Evolutionary conservation across 2,329 filamentous ascomycete genomes (phyloP).

Genomic region (Penicillium sp.): DNA sequence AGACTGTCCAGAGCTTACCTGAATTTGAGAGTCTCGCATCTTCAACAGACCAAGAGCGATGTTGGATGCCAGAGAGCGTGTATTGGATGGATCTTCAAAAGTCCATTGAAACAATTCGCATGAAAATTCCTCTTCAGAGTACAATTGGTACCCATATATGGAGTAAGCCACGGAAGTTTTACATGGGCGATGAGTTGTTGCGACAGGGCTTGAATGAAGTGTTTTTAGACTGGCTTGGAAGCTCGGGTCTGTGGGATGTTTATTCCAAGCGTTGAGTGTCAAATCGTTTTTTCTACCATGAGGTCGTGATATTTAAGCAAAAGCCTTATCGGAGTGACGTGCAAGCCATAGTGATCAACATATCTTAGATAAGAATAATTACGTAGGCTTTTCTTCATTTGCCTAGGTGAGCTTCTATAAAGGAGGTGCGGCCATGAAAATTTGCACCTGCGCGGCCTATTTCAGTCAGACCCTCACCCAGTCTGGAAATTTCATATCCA

Average conservation of each 20-base stretch:
- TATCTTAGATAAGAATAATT: too few relatives aligned
- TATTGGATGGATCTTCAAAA: slow-evolving; percentile 15
- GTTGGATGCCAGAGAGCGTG: slow-evolving; percentile 8
- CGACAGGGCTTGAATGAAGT: slow-evolving; percentile 16
- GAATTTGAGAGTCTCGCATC: slow-evolving; percentile 9
- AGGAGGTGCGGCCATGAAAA: too few relatives aligned
- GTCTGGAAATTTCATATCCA: too few relatives aligned
- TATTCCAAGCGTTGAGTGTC: slow-evolving; percentile 4
- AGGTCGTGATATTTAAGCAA: neutral
- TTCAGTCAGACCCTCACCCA: too few relatives aligned
- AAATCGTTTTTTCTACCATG: neutral
- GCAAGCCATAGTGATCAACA: neutral
- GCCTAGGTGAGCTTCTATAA: too few relatives aligned
- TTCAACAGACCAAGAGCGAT: slow-evolving; percentile 3
- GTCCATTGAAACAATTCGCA: slow-evolving; percentile 10
- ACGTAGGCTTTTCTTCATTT: too few relatives aligned
- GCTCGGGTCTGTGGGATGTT: slow-evolving; percentile 9
- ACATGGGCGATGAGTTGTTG: slow-evolving; percentile 17
- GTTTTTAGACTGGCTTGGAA: slow-evolving; percentile 13
- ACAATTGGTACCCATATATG: slow-evolving; percentile 1
- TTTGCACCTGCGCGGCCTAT: too few relatives aligned
- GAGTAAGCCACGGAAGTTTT: slow-evolving; percentile 1
- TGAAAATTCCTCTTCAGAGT: slow-evolving; percentile 6
- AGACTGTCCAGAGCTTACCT: slow-evolving; percentile 5
- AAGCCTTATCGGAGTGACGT: neutral